A percentile compares a stretch with the other conserved stretches of the same genome.
These are phyloP conservation scores for Pichia kudriavzevii DNA, from an alignment of 1,139 yeast species.

Conservation along the genomic window DNA sequence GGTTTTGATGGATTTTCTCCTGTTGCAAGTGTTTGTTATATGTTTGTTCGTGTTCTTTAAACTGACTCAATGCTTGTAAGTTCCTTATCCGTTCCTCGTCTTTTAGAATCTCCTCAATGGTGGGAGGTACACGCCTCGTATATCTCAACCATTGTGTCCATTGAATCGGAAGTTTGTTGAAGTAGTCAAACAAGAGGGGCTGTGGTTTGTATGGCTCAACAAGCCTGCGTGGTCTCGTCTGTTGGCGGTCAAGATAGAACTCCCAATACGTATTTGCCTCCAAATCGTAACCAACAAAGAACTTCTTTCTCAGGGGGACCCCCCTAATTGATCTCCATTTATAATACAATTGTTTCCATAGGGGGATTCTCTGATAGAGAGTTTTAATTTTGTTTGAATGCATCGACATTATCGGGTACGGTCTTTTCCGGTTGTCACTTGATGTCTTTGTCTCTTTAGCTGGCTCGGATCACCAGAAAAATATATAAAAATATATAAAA, in stretches of 20 bases:
- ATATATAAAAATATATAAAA: too few species aligned
- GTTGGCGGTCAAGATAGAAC: constrained; percentile 42
- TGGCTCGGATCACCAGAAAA: too few species aligned
- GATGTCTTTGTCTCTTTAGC: too few species aligned
- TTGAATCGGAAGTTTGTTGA: constrained; percentile 51
- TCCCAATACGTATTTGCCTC: constrained; percentile 87
- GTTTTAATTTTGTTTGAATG: too few species aligned
- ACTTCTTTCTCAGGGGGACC: constrained; percentile 52
- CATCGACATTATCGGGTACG: too few species aligned
- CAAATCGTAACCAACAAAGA: constrained; percentile 61
- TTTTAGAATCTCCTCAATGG: constrained; percentile 49
- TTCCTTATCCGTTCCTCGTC: constrained; percentile 53
- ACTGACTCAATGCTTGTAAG: constrained; percentile 50
- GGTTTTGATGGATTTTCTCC: constrained; percentile 14
- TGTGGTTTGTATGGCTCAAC: constrained; percentile 39
- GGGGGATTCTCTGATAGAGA: constrained; percentile 18
- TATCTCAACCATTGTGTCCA: constrained; percentile 79
- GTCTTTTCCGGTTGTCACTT: too few species aligned
- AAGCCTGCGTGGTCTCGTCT: constrained; percentile 39
- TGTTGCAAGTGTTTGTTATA: constrained; percentile 14
- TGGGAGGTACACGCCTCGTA: constrained; percentile 54
- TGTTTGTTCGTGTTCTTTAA: constrained; percentile 47
- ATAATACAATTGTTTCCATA: constrained; percentile 39
- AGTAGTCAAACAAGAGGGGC: constrained; percentile 43
- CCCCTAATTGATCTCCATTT: constrained; percentile 54